phyloP scores from a whole-genome alignment of 139 green algal species.

The Closterium sp. region DNA sequence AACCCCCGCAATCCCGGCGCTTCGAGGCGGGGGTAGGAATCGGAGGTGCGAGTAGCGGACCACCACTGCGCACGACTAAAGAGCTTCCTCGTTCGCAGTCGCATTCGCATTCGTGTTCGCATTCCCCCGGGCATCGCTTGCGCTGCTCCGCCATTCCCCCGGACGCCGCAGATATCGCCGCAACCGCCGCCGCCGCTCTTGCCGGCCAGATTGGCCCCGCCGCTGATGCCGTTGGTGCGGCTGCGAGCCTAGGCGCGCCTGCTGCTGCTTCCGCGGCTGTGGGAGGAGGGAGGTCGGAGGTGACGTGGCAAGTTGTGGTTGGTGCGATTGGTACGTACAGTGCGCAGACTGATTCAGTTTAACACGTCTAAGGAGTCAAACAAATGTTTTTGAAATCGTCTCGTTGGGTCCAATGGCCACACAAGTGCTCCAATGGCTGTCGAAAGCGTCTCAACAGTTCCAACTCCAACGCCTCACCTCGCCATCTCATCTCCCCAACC shows the following conservation, averaged over 20 bases:
- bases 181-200: background rate
- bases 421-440: no score
- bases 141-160: background rate
- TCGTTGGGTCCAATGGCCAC: no score
- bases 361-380: no score
- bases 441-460: no score
- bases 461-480: no score
- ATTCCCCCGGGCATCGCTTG: background rate
- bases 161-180: background rate
- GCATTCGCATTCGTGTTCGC: no score
- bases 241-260: background rate
- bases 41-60: no score
- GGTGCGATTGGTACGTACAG: slow-evolving; percentile 16
- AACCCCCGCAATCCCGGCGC: background rate
- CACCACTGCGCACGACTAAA: background rate
- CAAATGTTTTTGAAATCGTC: no score
- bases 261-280: background rate
- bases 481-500: no score
- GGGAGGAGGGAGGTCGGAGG: slow-evolving; percentile 1
- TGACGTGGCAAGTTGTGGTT: slow-evolving; percentile 28
- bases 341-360: no score
- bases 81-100: background rate
- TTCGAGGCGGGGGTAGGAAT: background rate
- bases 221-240: background rate
- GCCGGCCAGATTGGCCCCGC: background rate